Percentiles rank a stretch among this genome's conserved stretches.
phyloP scores from a whole-genome alignment of 495 filamentous ascomycete species.

The Talaromyces trachyspermus region DNA sequence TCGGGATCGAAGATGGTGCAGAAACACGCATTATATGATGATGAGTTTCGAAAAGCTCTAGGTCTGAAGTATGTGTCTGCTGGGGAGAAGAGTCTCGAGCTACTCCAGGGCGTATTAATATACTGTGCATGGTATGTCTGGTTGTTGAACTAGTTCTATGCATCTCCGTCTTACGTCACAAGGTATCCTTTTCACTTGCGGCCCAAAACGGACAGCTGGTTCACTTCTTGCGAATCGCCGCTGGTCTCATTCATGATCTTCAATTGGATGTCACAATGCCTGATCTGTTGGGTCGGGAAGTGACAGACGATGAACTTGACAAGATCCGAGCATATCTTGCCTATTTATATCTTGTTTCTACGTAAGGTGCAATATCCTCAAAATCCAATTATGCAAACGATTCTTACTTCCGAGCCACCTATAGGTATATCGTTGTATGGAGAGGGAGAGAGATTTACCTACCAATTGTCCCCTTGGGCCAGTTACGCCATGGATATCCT shows the following conservation, averaged over 20 bases:
- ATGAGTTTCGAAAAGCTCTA: slow-evolving; percentile 7
- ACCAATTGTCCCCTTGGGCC: neutral
- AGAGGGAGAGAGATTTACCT: slow-evolving; percentile 5
- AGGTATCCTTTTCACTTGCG: slow-evolving; percentile 8
- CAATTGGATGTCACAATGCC: neutral
- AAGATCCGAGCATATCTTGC: slow-evolving; percentile 9
- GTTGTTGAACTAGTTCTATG: neutral
- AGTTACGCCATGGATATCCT: neutral
- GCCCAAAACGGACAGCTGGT: slow-evolving; percentile 5
- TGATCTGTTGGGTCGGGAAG: slow-evolving; percentile 1
- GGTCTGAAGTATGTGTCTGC: slow-evolving; percentile 7
- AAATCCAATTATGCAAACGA: neutral
- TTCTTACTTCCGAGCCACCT: neutral
- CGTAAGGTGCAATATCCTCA: slow-evolving; percentile 1
- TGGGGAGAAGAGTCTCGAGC: slow-evolving; percentile 6
- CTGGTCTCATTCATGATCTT: slow-evolving; percentile 7
- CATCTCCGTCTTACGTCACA: neutral
- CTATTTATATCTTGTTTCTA: slow-evolving; percentile 4
- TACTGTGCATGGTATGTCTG: slow-evolving; percentile 5
- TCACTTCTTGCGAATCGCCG: slow-evolving; percentile 4
- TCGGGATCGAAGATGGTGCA: slow-evolving; percentile 6
- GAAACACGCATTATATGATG: slow-evolving; percentile 6
- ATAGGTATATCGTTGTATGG: slow-evolving; percentile 5
- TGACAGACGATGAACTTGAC: slow-evolving; percentile 6
- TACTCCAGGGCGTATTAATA: slow-evolving; percentile 6